Base-by-base conservation (phyloP, 768 basidiomycete species). In the Myochromella boudieri region DNA sequence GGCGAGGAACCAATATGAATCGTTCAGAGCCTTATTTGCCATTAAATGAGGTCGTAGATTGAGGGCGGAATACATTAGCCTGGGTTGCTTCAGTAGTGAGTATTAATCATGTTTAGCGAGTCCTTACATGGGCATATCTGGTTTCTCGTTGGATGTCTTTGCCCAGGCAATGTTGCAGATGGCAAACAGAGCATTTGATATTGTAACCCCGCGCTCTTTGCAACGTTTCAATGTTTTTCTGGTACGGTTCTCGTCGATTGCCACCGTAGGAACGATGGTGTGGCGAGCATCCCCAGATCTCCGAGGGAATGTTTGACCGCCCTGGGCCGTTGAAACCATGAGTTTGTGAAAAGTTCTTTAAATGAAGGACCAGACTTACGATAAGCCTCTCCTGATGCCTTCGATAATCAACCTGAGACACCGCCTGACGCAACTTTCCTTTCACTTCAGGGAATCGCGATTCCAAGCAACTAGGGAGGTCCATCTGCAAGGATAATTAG, bases 11-110 rank as follows among this genome's bases (percentile, higher is more conserved):
- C 86, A 90, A 68, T 87, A 88, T 9, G 87, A 90, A 50, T 77
- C 74, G 53, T 76, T 69, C 15, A 70, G 58, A 2, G 71, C 58
- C 41, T 68, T 71, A 44, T 70, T 67, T 21, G 67, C 66, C 31
- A 68, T 56, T 31, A 82, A 66, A 59, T 79, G 76, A 4, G 85
- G 81, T 3, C 91, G 79, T 29, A 91, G 68, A 64, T 92, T 93
- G 39, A 91, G 70, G 10, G 91, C 89, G 6, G 88, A 87, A 63
- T 94, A 94, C 79, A 93, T 84, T 81, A 92, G 80, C 46, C 82
- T 84, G 47, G 15, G 26, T 3, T 37, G 24, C 44, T 53, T 34
- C 20, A 33, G 11, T 27, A 18, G 18, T 26, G 22, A n/a, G n/a
- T n/a, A 25, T 18, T 22, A 17, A 7, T n/a, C 41, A 17, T n/a